These are phyloP conservation scores for Lignosus rhinocerotis DNA, from an alignment of 1,284 basidiomycete genomes.

Conservation along the genomic window DNA sequence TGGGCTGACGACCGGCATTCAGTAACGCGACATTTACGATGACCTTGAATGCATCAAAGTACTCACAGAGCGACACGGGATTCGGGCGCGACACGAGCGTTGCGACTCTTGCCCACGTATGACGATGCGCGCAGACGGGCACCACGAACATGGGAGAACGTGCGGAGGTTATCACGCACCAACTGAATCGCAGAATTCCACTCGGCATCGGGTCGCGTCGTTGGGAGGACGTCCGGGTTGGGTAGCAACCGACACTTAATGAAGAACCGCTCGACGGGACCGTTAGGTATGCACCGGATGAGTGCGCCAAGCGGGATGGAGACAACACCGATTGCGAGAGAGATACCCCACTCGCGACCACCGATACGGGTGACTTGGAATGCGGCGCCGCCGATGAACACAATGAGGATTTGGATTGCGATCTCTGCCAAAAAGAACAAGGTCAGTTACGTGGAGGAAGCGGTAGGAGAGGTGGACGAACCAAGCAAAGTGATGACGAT, in stretches of 20 bases:
- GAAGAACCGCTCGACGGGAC: constrained; percentile 76
- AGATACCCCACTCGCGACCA: constrained; percentile 92
- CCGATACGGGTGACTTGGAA: constrained; percentile 86
- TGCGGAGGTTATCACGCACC: constrained; percentile 83
- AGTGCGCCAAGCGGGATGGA: constrained; percentile 88
- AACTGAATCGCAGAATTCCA: constrained; percentile 75
- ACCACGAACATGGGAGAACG: constrained; percentile 82
- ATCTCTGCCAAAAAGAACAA: constrained; percentile 58
- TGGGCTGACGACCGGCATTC: constrained; percentile 41
- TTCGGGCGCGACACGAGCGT: constrained; percentile 53
- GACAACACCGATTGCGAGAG: constrained; percentile 82
- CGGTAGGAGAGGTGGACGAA: constrained; percentile 35
- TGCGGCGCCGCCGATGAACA: constrained; percentile 89
- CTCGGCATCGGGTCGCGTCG: constrained; percentile 58
- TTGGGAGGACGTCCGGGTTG: constrained; percentile 71
- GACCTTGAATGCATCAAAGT: constrained; percentile 7
- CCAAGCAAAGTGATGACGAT: constrained; percentile 85
- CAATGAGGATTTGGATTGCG: constrained; percentile 84
- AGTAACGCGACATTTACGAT: constrained; percentile 22
- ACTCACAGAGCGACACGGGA: constrained; percentile 38
- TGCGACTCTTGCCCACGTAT: constrained; percentile 79
- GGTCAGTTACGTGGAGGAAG: constrained; percentile 1
- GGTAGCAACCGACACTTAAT: constrained; percentile 66
- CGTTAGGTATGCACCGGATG: constrained; percentile 82
- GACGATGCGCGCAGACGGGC: constrained; percentile 83